Base-by-base conservation (phyloP, 805 yeast genomes). In the Suhomyces kilbournensis region DNA sequence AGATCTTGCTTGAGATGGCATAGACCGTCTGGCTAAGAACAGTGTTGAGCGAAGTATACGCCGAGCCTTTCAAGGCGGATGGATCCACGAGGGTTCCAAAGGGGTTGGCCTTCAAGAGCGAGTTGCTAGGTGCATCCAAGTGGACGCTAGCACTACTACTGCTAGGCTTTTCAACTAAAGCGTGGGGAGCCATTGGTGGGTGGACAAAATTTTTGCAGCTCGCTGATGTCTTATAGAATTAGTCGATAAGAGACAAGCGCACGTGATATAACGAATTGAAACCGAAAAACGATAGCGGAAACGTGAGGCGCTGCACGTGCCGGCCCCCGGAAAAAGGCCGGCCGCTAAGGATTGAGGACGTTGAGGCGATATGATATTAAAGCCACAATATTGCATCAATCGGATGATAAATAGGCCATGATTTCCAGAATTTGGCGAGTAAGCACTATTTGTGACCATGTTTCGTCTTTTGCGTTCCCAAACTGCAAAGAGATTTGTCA, bases 41-140 rank as follows among this genome's bases (percentile, higher is more conserved):
- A 47, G 82, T 77, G 47, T 74, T 71, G 12, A 88, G 82, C 22
- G 85, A 76, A 22, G 84, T 77, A 60, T 83, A 80, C 34, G 71
- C 73, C 10, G 78, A 66, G 44, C 79, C 81, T 46, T 71, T 74
- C 44, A 84, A 62, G 35, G 74, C 68, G 49, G 70, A 68, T 7
- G 88, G 86, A 62, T 84, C 86, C 19, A 78, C 70, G n/a, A 83
- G 76, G 20, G 80, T 59, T 7, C 88, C 90, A 65, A 85, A 86
- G 7, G 90, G 90, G 54, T 42, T 48, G 15, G 50, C 38, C n/a
- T 48, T 38, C 30, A 48, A n/a, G 10, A 46, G 32, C 5, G 48
- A 46, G 17, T 19, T 19, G 48, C 28, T 42, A 4, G 45, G 22
- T 7, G 28, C 26, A 22, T 23, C 30, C 12, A 23, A 9, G 9